Conservation (phyloP, 176 grass and related monocot genomes). For the Musa troglodytarum region DNA sequence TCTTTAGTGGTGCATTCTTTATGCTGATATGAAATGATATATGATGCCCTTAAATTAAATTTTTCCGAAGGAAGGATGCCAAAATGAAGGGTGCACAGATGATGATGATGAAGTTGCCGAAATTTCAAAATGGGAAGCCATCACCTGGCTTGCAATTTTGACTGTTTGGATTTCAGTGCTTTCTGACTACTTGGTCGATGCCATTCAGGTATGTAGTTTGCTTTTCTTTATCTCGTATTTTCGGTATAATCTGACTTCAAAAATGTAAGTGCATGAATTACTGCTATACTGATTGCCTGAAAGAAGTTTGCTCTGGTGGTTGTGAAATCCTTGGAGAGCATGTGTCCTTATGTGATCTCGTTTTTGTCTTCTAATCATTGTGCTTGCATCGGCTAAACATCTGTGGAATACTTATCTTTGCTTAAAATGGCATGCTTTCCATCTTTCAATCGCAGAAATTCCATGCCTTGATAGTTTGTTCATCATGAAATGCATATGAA, state of each 20-base stretch:
- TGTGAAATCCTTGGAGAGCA: too few relatives aligned
- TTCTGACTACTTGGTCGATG: conserved; percentile 54
- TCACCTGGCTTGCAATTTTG: conserved; percentile 61
- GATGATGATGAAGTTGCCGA: conserved; percentile 25
- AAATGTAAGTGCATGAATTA: too few relatives aligned
- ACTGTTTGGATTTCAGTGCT: conserved; percentile 71
- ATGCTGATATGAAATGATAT: background rate
- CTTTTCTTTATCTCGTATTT: background rate
- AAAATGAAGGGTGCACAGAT: conserved; percentile 4
- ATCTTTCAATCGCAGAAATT: too few relatives aligned
- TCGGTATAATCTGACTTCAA: background rate
- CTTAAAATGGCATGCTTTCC: too few relatives aligned
- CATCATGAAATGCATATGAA: too few relatives aligned
- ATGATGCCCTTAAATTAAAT: background rate
- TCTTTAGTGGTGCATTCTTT: conserved; percentile 2
- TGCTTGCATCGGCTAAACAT: too few relatives aligned
- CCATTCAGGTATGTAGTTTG: conserved; percentile 45
- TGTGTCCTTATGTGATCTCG: too few relatives aligned
- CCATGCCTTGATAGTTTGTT: too few relatives aligned
- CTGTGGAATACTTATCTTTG: too few relatives aligned
- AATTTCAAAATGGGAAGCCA: conserved; percentile 59
- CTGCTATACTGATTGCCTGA: too few relatives aligned
- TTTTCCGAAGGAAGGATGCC: conserved; percentile 22
- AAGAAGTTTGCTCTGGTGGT: too few relatives aligned
- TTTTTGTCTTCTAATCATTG: too few relatives aligned